phyloP scores from a whole-genome alignment of 495 filamentous ascomycete species.

The Penicillium maclennaniae region DNA sequence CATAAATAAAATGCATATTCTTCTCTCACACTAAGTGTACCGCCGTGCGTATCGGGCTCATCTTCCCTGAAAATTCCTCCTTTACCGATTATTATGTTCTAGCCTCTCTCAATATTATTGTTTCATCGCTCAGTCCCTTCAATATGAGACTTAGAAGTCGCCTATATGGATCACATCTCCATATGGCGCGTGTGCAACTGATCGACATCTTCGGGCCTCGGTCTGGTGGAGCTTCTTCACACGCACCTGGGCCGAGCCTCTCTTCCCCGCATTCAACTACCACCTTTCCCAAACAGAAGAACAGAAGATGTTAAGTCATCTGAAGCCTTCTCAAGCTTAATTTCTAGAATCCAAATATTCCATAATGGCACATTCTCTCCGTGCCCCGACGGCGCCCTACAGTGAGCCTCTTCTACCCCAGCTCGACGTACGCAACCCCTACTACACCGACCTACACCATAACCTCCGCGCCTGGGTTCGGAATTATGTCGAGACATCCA shows the following conservation, averaged over 20 bases:
- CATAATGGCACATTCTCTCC: conserved; percentile 20
- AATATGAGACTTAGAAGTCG: too few relatives aligned
- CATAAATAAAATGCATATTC: conserved; percentile 7
- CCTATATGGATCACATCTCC: too few relatives aligned
- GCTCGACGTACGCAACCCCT: conserved; percentile 38
- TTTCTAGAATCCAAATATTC: background rate
- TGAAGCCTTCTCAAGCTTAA: background rate
- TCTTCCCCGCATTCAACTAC: conserved; percentile 11
- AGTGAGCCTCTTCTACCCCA: conserved; percentile 40
- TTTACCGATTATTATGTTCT: too few relatives aligned
- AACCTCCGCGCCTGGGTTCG: conserved; percentile 43
- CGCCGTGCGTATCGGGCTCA: too few relatives aligned
- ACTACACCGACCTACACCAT: conserved; percentile 47
- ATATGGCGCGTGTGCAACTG: background rate
- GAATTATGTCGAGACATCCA: conserved; percentile 42
- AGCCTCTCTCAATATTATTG: too few relatives aligned
- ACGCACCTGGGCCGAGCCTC: background rate
- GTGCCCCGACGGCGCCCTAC: conserved; percentile 37
- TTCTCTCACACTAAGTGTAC: conserved; percentile 1
- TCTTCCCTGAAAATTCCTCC: too few relatives aligned
- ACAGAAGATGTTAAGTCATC: background rate
- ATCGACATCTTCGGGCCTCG: conserved; percentile 18
- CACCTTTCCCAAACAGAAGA: background rate
- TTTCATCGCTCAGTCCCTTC: too few relatives aligned
- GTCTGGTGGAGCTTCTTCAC: conserved; percentile 8